Percentiles rank a stretch among this genome's conserved stretches.
Conservation (phyloP, 495 filamentous ascomycete genomes). For the Podospora pseudocomata region DNA sequence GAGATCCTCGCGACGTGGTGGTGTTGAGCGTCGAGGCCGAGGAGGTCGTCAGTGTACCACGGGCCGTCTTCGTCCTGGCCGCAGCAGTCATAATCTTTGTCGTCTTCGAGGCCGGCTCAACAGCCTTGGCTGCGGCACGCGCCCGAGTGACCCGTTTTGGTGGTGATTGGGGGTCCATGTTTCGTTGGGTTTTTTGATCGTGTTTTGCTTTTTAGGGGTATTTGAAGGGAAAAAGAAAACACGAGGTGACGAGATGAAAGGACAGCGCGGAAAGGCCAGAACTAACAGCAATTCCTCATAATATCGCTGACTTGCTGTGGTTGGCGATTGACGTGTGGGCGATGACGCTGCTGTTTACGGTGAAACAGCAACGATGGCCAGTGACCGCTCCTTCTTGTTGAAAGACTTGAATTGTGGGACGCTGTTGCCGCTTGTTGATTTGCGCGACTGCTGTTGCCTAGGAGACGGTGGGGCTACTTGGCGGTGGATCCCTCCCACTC, state of each 20-base stretch:
- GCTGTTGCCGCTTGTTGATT: constrained; percentile 24
- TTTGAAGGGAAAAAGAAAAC: not conserved
- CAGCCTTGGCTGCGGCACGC: constrained; percentile 50
- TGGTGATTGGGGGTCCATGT: constrained; percentile 48
- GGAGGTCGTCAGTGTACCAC: constrained; percentile 21
- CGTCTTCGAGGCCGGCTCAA: constrained; percentile 35
- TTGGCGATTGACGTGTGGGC: not conserved
- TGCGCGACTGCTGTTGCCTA: constrained; percentile 25
- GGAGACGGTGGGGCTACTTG: constrained; percentile 16
- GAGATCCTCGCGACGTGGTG: constrained; percentile 24
- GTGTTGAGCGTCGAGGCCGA: constrained; percentile 25
- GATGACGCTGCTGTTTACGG: constrained; percentile 18
- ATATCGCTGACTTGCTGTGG: constrained; percentile 1
- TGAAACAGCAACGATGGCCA: constrained; percentile 7
- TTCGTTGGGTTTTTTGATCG: constrained; percentile 4
- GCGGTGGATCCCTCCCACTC: not conserved
- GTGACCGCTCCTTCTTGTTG: not conserved
- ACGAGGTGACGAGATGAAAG: constrained; percentile 6
- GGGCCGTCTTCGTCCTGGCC: constrained; percentile 40
- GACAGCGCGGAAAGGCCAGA: constrained; percentile 14
- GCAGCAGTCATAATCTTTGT: constrained; percentile 35
- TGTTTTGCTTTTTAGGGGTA: constrained; percentile 8
- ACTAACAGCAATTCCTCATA: constrained; percentile 21
- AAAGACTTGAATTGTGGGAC: constrained; percentile 14
- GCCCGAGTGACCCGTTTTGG: constrained; percentile 60